Percentiles rank a stretch among this genome's conserved stretches.
Evolutionary conservation across 306 rosid species (phyloP).

Genomic region (Alnus glutinosa): DNA sequence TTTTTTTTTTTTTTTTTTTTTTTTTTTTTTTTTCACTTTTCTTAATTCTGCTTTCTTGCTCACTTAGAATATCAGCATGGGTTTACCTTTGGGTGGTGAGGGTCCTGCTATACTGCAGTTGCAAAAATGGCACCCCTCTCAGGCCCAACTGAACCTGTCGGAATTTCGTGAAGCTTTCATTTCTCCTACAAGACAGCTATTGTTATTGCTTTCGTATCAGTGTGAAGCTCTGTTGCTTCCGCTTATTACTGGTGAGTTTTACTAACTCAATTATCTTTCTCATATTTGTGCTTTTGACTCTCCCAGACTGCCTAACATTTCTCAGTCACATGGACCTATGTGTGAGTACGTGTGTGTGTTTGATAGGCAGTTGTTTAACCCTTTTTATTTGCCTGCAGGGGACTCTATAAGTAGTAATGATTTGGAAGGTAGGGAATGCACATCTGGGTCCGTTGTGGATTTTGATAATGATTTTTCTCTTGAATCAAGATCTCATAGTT

Average conservation of each 20-base stretch:
- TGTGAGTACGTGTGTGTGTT: not conserved
- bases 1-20: not conserved
- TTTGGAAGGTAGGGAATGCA: slow-evolving; percentile 38
- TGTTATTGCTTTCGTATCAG: slow-evolving; percentile 66
- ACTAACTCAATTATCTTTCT: slow-evolving; percentile 3
- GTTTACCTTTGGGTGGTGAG: slow-evolving; percentile 40
- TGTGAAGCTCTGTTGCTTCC: slow-evolving; percentile 84
- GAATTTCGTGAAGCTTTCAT: slow-evolving; percentile 81
- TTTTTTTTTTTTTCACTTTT: not conserved
- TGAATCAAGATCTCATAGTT: slow-evolving; percentile 42
- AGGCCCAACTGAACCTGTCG: slow-evolving; percentile 52
- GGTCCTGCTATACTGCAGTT: slow-evolving; percentile 73
- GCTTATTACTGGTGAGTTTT: slow-evolving; percentile 51
- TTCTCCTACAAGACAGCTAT: slow-evolving; percentile 75
- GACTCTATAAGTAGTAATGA: slow-evolving; percentile 32
- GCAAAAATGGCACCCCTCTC: slow-evolving; percentile 69
- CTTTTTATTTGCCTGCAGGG: slow-evolving; percentile 46
- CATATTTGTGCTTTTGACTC: slow-evolving; percentile 10
- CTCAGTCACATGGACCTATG: not conserved
- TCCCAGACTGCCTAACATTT: not conserved
- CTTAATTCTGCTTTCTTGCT: slow-evolving; percentile 29
- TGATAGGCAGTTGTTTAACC: slow-evolving; percentile 1
- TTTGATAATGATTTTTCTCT: slow-evolving; percentile 36
- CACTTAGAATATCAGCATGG: slow-evolving; percentile 56
- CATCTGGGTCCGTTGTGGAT: slow-evolving; percentile 46